Evolutionary conservation across 306 rosid species (phyloP), one percentile per base, ranked within the genome.

Genomic region (Delonix regia): DNA sequence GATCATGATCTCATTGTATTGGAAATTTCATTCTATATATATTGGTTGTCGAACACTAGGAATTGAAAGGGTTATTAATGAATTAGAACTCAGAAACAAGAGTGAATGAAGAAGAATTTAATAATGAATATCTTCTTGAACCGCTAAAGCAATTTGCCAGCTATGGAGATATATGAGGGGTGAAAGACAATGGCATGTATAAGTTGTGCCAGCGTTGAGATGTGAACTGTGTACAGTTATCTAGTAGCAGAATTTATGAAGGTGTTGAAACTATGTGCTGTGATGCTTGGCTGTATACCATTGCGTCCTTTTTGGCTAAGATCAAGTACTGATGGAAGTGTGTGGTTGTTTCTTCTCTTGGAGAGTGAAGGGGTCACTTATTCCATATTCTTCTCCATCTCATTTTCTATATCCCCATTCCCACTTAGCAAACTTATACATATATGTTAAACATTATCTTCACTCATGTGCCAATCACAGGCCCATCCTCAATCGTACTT

Each of bases 181-280:
- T 25, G 67, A 8, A 70, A 83, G 78, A 80, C 71, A 76, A 57
- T 9, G 72, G 79, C 76, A 76, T 62, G 5, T 53, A 64, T 18
- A 59, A 77, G 80, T 48, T 80, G 71, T 73, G 85, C 80, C 85
- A 84, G 85, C 82, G 69, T 71, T 72, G 85, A 80, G 82, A 81
- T 67, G 38, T 77, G 75, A 67, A 76, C 47, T 51, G 22, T 85
- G 88, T 84, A 76, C 21, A 65, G 79, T 44, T 11, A 19, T 71
- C 12, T 13, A 73, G 68, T n/a, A 19, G 57, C 78, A 79, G 56
- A 69, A 79, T 80, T 79, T 74, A 79, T 79, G 71, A 75, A 79
- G 84, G 75, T 41, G 83, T 83, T 74, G 80, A 79, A 79, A 83
- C 77, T 51, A 74, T 79, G 78, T 69, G 85, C n/a, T 60, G 74